phyloP scores from a whole-genome alignment of 192 early-diverging fungal species.

The Rhizoclosmatium globosum region DNA sequence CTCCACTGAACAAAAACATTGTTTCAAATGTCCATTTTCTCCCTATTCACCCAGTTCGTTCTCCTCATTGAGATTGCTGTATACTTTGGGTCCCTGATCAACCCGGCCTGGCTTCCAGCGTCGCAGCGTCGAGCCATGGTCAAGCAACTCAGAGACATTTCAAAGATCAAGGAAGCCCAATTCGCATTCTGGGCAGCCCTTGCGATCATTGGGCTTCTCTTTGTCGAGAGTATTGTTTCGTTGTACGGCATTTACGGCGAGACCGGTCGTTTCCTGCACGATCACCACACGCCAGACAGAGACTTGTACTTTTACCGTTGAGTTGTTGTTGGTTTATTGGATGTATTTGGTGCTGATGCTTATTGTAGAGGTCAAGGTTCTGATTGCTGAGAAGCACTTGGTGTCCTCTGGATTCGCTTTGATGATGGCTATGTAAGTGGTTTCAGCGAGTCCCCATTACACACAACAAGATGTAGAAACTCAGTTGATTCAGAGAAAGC shows the following conservation, averaged over 20 bases:
- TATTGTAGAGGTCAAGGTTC: neutral
- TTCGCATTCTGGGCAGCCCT: conserved; percentile 1
- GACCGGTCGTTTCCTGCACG: neutral
- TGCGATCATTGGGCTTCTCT: neutral
- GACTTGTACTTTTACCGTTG: conserved; percentile 6
- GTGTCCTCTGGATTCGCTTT: conserved; percentile 18
- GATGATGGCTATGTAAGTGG: conserved; percentile 27
- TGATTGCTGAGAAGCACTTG: conserved; percentile 26
- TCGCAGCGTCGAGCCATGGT: conserved; percentile 22
- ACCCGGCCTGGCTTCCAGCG: conserved; percentile 10
- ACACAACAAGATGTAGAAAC: too few species aligned
- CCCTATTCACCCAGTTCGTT: conserved; percentile 9
- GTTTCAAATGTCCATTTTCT: conserved; percentile 8
- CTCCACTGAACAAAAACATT: too few species aligned
- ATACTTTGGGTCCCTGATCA: conserved; percentile 21
- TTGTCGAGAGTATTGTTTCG: conserved; percentile 16
- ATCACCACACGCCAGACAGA: neutral
- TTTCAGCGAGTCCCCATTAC: neutral
- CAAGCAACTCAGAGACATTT: conserved; percentile 8
- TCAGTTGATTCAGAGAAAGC: too few species aligned
- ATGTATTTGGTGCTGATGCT: neutral
- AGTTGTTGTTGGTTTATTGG: neutral
- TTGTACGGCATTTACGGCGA: neutral
- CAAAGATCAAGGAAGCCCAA: conserved; percentile 23
- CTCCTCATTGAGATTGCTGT: conserved; percentile 8